Evolutionary conservation across 345 rosid genomes (phyloP).

Genomic region (Lagerstroemia speciosa): DNA sequence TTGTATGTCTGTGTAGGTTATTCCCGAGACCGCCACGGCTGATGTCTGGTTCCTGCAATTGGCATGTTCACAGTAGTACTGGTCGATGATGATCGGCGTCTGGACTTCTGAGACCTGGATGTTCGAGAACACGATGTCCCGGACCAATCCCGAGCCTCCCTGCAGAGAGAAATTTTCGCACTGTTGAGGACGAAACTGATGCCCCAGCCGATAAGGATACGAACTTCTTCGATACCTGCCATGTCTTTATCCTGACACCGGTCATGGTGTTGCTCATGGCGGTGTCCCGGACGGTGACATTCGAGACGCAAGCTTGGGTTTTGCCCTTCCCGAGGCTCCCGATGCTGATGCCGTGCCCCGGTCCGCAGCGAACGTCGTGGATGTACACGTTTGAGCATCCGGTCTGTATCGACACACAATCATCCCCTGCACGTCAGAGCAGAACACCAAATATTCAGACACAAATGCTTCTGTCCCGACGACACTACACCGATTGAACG

Average conservation of each 20-base stretch:
- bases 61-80: slow-evolving; percentile 57
- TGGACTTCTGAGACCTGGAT: slow-evolving; percentile 57
- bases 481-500: not conserved
- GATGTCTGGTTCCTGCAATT: slow-evolving; percentile 58
- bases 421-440: slow-evolving; percentile 52
- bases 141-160: slow-evolving; percentile 85
- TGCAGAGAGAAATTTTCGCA: slow-evolving; percentile 13
- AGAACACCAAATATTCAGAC: slow-evolving; percentile 1
- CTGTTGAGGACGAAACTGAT: not conserved
- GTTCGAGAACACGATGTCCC: slow-evolving; percentile 64
- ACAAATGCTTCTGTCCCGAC: not conserved
- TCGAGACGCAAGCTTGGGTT: slow-evolving; percentile 70
- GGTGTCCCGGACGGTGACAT: slow-evolving; percentile 58
- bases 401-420: slow-evolving; percentile 71
- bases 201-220: no score
- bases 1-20: slow-evolving; percentile 48
- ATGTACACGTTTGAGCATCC: slow-evolving; percentile 70
- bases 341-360: slow-evolving; percentile 89
- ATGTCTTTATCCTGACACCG: slow-evolving; percentile 80
- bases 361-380: slow-evolving; percentile 67
- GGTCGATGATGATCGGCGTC: slow-evolving; percentile 73
- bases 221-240: no score
- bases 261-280: slow-evolving; percentile 41
- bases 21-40: slow-evolving; percentile 58
- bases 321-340: slow-evolving; percentile 66